Evolutionary conservation across 495 filamentous ascomycete species (phyloP), one percentile per base, ranked within the genome.

Genomic region (Penicillium daleae): DNA sequence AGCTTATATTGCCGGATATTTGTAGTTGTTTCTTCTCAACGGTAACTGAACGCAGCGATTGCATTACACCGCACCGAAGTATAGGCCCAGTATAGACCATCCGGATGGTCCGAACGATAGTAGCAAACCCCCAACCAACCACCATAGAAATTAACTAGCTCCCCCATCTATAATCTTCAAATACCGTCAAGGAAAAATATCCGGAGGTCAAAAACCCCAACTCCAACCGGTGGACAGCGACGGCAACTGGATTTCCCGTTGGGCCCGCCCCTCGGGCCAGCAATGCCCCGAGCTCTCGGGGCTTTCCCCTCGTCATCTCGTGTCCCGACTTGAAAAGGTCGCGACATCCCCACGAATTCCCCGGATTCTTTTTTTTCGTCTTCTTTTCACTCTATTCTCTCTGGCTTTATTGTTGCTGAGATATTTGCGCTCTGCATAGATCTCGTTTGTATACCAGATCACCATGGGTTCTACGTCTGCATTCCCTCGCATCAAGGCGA

Each of bases 401-500:
- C 56, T 40, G 51, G 13, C 48, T 31, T n/a, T n/a, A n/a, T n/a
- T n/a, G n/a, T n/a, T n/a, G n/a, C n/a, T 48, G 44, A 13, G 44
- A 48, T 12, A 26, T 48, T 50, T 15, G 46, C 46, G 6, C 17
- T 50, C 15, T 29, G 46, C 26, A 29, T 50, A 17, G 46, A 9
- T 49, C 46, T 29, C 22, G 48, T 62, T 22, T 31, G 22, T 33
- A 22, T 44, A 40, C 33, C 24, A 59, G 21, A 15, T 46, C 67
- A 74, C 39, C 60, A 82, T 81, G 79, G 69, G 70, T 63, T 74
- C 74, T 24, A 64, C 65, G 49, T 55, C 64, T 2, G 57, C 73
- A 39, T 81, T 82, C 55, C 79, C 79, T 66, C 74, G 73, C 65
- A 96, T 97, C 76, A 92, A 92, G 74, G 85, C 86, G 68, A 79